Conservation (phyloP, 805 yeast genomes). For the Candida qinlingensis region DNA sequence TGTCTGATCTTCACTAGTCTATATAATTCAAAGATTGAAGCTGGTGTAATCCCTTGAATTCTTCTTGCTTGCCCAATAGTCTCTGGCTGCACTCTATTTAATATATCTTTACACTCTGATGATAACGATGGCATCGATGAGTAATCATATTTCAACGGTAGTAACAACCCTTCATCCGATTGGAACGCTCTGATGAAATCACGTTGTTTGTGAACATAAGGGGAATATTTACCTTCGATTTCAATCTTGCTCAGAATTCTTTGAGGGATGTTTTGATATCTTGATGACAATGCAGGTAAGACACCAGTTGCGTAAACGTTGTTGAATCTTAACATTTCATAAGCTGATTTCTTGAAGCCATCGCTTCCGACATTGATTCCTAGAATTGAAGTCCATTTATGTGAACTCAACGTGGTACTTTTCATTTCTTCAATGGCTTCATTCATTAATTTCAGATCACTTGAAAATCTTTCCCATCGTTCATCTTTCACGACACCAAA, state of each 20-base stretch:
- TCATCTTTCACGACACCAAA: constrained; percentile 61
- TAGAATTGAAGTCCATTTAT: constrained; percentile 56
- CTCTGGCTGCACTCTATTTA: constrained; percentile 74
- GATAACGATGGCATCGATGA: constrained; percentile 57
- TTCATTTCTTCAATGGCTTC: constrained; percentile 41
- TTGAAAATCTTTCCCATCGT: constrained; percentile 45
- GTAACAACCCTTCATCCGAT: constrained; percentile 69
- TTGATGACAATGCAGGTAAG: constrained; percentile 13
- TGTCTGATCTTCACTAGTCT: constrained; percentile 37
- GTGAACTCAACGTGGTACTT: constrained; percentile 42
- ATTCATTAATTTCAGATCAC: constrained; percentile 41
- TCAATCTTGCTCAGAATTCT: constrained; percentile 57
- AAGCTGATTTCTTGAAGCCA: constrained; percentile 53
- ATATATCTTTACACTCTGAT: constrained; percentile 61
- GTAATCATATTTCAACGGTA: constrained; percentile 72
- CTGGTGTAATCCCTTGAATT: constrained; percentile 92
- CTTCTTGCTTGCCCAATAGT: constrained; percentile 95
- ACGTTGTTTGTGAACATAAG: constrained; percentile 69
- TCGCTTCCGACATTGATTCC: constrained; percentile 47
- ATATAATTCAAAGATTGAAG: constrained; percentile 79
- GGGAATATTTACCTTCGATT: constrained; percentile 79
- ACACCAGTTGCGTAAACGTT: constrained; percentile 26
- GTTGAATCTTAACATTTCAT: constrained; percentile 62
- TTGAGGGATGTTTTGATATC: constrained; percentile 29
- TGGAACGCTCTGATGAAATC: constrained; percentile 70